Base-by-base conservation (phyloP, 2,329 filamentous ascomycete species). In the Pleurostoma richardsiae region DNA sequence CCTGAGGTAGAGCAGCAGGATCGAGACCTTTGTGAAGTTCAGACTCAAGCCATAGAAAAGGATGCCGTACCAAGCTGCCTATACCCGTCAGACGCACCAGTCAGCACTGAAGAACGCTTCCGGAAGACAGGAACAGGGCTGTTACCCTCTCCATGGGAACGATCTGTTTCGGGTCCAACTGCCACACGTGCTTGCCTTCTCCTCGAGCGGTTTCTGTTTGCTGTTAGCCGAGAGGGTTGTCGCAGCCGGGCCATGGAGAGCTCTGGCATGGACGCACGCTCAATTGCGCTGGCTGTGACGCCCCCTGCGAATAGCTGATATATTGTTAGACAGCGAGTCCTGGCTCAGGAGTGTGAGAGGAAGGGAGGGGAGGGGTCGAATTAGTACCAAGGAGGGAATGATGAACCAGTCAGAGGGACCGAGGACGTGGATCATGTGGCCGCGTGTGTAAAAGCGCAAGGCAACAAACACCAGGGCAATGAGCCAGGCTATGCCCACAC, bases 371-470 rank as follows among this genome's bases (percentile, higher is more conserved):
- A 36, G n/a, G 8, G 33, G n/a, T 8, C 33, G 33, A 36, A 36
- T 8, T n/a, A 36, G 19, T 36, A 36, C 33, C 8, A 36, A n/a
- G 6, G 63, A 55, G 27, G 59, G 46, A 11, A 66, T 8, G 40
- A 65, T 60, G 4, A 58, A 54, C 55, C 62, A 65, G 46, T 67
- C 64, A 41, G 65, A 63, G 3, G 50, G 27, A 45, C 63, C 63
- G 45, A 63, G 59, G 40, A 63, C 57, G 47, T 60, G 60, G 39
- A 65, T 59, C 47, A 66, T 45, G 6, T 53, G 49, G 5, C 57
- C 53, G 45, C 64, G 50, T 29, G 63, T 61, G 39, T 60, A 65
- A 36, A 66, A 53, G 4, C 63, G 61, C 29, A 60, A 30, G 5
- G 50, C 44, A 26, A 62, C 55, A n/a, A 63, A 49, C 1, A 60